phyloP scores from a whole-genome alignment of 2,329 filamentous ascomycete species.

The Nothophaeocryptopus gaeumannii region DNA sequence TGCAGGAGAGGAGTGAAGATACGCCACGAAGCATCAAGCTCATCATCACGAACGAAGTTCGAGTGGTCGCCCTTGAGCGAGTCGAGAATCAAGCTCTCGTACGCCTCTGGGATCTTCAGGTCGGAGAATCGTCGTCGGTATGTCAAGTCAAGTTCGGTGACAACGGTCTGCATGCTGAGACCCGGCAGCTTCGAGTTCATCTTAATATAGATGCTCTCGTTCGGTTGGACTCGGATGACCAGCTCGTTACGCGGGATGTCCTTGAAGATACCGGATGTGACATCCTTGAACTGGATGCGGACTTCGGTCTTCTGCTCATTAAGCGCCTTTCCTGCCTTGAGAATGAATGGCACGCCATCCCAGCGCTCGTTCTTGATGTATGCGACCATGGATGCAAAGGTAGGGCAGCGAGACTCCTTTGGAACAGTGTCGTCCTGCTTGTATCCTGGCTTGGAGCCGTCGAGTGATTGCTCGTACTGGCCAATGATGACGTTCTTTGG shows the following conservation, averaged over 20 bases:
- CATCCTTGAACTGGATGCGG: constrained; percentile 98
- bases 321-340: constrained; percentile 96
- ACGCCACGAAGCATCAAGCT: constrained; percentile 96
- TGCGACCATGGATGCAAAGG: constrained; percentile 93
- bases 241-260: constrained; percentile 99
- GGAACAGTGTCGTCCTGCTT: constrained; percentile 98
- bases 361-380: constrained; percentile 99
- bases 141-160: constrained; percentile 96
- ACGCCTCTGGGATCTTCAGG: constrained; percentile 98
- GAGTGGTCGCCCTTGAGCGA: constrained; percentile 98
- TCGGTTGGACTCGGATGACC: constrained; percentile 98
- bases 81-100: constrained; percentile 95
- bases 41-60: constrained; percentile 97
- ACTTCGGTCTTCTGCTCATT: constrained; percentile 99
- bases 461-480: constrained; percentile 93
- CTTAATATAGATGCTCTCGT: constrained; percentile 99
- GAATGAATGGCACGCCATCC: constrained; percentile 98
- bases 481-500: constrained; percentile 99
- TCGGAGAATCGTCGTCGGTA: constrained; percentile 98
- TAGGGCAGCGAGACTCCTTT: constrained; percentile 94
- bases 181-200: constrained; percentile 99
- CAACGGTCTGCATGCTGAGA: constrained; percentile 98
- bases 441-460: constrained; percentile 94
- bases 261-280: constrained; percentile 99
- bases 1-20: constrained; percentile 97